These are phyloP conservation scores for Steccherinum ochraceum DNA, from an alignment of 768 basidiomycete genomes.

Conservation along the genomic window DNA sequence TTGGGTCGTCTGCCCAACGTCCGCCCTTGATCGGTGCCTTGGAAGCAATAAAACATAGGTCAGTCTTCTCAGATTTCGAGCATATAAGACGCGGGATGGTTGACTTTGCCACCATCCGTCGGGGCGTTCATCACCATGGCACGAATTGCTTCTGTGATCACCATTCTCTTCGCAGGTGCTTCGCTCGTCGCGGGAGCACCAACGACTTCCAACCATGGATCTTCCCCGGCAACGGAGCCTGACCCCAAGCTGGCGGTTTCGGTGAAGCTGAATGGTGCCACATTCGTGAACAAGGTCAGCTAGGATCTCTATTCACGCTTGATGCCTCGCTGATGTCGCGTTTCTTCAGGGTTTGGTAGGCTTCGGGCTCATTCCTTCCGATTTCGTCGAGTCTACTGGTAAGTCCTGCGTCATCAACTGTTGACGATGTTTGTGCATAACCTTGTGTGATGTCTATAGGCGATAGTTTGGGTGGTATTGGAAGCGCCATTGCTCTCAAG, in stretches of 20 bases:
- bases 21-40: neutral
- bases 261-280: slow-evolving; percentile 31
- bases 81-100: neutral
- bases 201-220: no score
- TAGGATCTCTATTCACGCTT: neutral
- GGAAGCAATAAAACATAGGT: neutral
- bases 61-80: neutral
- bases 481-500: slow-evolving; percentile 56
- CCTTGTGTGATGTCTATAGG: slow-evolving; percentile 12
- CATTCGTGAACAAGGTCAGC: slow-evolving; percentile 38
- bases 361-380: slow-evolving; percentile 55
- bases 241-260: slow-evolving; percentile 20
- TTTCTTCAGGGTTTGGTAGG: slow-evolving; percentile 47
- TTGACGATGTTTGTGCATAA: neutral
- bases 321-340: neutral
- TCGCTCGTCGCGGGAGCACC: no score
- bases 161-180: no score
- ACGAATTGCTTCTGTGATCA: no score
- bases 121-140: neutral
- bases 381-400: slow-evolving; percentile 46
- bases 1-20: neutral
- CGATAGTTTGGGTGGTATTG: slow-evolving; percentile 57
- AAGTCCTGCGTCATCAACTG: no score
- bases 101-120: neutral
- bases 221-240: slow-evolving; percentile 15